These are phyloP conservation scores for Colletotrichum sp. DNA, from an alignment of 2,329 filamentous ascomycete genomes.

Conservation along the genomic window DNA sequence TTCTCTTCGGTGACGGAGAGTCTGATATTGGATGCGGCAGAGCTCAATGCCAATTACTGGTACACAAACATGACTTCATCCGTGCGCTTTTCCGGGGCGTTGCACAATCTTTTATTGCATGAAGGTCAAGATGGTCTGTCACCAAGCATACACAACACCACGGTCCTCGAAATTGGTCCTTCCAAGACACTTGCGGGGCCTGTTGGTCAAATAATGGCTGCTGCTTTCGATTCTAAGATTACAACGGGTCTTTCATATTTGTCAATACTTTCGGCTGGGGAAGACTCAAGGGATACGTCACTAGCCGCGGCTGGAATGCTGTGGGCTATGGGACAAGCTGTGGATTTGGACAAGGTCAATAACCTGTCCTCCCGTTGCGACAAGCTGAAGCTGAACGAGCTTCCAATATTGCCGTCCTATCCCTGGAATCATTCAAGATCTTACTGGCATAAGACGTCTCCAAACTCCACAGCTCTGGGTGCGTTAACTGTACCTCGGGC, in stretches of 20 bases:
- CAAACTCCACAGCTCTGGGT: neutral
- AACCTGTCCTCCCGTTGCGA: neutral
- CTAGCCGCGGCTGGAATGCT: neutral
- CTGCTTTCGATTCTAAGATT: neutral
- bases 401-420: conserved; percentile 16
- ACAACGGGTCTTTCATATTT: neutral
- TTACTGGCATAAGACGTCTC: neutral
- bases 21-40: neutral
- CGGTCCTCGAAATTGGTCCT: conserved; percentile 32
- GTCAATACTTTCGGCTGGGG: neutral
- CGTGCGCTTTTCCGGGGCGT: conserved; percentile 27
- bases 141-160: neutral
- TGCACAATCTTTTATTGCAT: conserved; percentile 34
- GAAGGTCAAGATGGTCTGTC: neutral
- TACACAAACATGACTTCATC: conserved; percentile 9
- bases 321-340: neutral
- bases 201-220: conserved; percentile 25
- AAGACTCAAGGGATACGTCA: neutral
- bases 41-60: neutral
- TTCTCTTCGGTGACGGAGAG: neutral
- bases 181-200: conserved; percentile 32
- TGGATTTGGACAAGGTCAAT: neutral
- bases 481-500: neutral
- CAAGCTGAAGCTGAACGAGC: neutral
- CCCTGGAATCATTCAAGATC: conserved; percentile 1